A percentile compares a stretch with the other conserved stretches of the same genome.
These are phyloP conservation scores for Penicillium nucicola DNA, from an alignment of 495 filamentous ascomycete genomes.

Conservation along the genomic window DNA sequence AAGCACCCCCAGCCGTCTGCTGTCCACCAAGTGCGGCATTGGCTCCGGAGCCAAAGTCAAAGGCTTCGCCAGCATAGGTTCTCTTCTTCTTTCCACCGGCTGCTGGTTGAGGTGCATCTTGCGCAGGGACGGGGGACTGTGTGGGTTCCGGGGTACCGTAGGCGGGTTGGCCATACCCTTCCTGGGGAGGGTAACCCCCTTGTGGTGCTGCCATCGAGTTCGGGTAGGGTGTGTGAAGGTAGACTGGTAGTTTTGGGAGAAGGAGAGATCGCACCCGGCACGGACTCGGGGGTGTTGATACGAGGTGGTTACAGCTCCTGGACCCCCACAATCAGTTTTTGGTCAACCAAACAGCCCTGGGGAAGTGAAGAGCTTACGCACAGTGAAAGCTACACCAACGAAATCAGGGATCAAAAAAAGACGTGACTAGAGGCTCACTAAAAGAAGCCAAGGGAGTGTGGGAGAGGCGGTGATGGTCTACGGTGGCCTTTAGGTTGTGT, in stretches of 20 bases:
- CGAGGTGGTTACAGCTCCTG: slow-evolving; percentile 28
- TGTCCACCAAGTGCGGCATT: slow-evolving; percentile 72
- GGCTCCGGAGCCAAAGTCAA: slow-evolving; percentile 85
- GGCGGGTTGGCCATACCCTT: slow-evolving; percentile 51
- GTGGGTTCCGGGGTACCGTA: slow-evolving; percentile 36
- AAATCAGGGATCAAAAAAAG: neutral
- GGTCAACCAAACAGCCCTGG: neutral
- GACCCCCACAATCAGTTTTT: slow-evolving; percentile 27
- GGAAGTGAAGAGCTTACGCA: neutral
- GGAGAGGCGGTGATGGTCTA: slow-evolving; percentile 33
- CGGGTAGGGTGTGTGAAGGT: slow-evolving; percentile 9
- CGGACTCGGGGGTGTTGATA: slow-evolving; percentile 15
- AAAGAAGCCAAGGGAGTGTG: slow-evolving; percentile 9
- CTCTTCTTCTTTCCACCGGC: slow-evolving; percentile 77
- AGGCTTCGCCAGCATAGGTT: slow-evolving; percentile 89
- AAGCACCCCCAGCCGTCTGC: slow-evolving; percentile 47
- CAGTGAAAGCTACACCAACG: neutral
- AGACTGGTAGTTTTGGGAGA: slow-evolving; percentile 4
- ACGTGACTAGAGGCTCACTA: slow-evolving; percentile 7
- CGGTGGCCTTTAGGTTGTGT: slow-evolving; percentile 42
- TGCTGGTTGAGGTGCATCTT: slow-evolving; percentile 26
- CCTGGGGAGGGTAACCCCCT: slow-evolving; percentile 60
- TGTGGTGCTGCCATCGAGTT: slow-evolving; percentile 55
- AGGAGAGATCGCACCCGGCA: slow-evolving; percentile 1
- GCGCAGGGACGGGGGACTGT: slow-evolving; percentile 27